A percentile compares a stretch with the other conserved stretches of the same genome.
phyloP scores from a whole-genome alignment of 306 rosid species.

The barrel medic (Medicago truncatula) region MtrunA17r5.0-ANR NC_053044.1:27311001-27311500 shows the following conservation, averaged over 20 bases:
- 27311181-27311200: slow-evolving; percentile 16
- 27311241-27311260: not conserved
- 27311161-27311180: slow-evolving; percentile 6
- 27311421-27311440: slow-evolving; percentile 14
- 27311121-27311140: slow-evolving; percentile 16
- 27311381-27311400: not conserved
- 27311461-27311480: slow-evolving; percentile 43
- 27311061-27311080: slow-evolving; percentile 14
- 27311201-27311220: slow-evolving; percentile 17
- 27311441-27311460: not conserved
- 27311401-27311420: slow-evolving; percentile 9
- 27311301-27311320: slow-evolving; percentile 18
- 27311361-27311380: slow-evolving; percentile 24
- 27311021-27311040: too few species aligned
- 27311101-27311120: slow-evolving; percentile 34
- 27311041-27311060: too few species aligned
- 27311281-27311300: not conserved
- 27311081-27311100: slow-evolving; percentile 19
- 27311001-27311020: too few species aligned
- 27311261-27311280: slow-evolving; percentile 15
- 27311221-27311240: not conserved
- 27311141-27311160: slow-evolving; percentile 29
- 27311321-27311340: slow-evolving; percentile 22
- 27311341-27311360: not conserved
- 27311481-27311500: slow-evolving; percentile 34